A percentile compares a stretch with the other conserved stretches of the same genome.
phyloP scores from a whole-genome alignment of 805 yeast species.

The Myxozyma melibiosi region DNA sequence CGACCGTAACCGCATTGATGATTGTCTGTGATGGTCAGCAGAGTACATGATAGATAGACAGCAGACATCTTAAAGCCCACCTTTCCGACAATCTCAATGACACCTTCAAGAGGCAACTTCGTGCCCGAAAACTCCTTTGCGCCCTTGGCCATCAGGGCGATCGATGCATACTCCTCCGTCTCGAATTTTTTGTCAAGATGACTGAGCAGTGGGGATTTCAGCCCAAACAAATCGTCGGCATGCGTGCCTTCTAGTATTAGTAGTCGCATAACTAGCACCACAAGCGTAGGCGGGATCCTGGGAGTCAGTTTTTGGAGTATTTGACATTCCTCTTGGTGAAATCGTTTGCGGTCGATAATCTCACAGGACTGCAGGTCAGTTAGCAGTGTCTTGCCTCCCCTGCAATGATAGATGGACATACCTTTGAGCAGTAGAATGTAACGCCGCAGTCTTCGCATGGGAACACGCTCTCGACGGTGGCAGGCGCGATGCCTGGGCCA shows the following conservation, averaged over 20 bases:
- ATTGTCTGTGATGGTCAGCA: neutral
- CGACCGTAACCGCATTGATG: constrained; percentile 11
- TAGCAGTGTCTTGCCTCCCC: neutral
- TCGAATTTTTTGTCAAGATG: constrained; percentile 3
- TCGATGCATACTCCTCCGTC: constrained; percentile 1
- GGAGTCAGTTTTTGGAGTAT: neutral
- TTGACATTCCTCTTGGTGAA: constrained; percentile 17
- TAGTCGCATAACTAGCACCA: constrained; percentile 11
- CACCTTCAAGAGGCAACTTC: neutral
- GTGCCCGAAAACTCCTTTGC: constrained; percentile 16
- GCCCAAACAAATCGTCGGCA: neutral
- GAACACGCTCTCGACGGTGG: neutral
- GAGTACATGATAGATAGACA: neutral
- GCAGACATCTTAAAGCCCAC: neutral
- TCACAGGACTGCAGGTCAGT: constrained; percentile 13
- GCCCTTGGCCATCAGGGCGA: constrained; percentile 15
- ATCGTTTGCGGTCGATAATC: constrained; percentile 7
- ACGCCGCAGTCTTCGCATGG: constrained; percentile 9
- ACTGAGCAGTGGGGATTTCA: neutral
- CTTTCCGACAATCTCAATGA: constrained; percentile 5
- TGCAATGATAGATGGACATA: neutral
- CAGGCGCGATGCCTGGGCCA: constrained; percentile 6
- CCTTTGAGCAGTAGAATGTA: constrained; percentile 21
- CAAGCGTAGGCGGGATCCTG: constrained; percentile 7
- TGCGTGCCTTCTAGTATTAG: neutral